Conservation (phyloP, 163 green algal genomes). For the Trebouxiophyceae sp. region DNA sequence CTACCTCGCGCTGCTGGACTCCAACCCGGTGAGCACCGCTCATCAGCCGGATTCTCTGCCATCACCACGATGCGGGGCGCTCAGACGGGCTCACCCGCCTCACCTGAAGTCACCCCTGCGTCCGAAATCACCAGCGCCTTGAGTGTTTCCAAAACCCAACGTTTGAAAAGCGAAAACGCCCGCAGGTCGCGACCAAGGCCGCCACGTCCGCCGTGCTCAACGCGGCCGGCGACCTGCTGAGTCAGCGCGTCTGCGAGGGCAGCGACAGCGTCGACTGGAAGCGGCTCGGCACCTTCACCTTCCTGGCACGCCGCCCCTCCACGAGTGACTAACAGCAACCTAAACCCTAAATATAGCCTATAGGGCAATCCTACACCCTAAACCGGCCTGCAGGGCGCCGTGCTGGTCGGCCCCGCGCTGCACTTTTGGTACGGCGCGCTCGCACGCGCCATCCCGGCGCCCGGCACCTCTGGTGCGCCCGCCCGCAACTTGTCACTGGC, state of each 20-base stretch:
- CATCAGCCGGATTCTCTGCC: neutral
- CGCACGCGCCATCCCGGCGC: slow-evolving; percentile 31
- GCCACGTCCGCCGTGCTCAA: slow-evolving; percentile 69
- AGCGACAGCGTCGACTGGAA: slow-evolving; percentile 44
- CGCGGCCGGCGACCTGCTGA: slow-evolving; percentile 59
- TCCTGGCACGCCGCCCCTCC: slow-evolving; percentile 29
- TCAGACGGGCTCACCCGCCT: neutral
- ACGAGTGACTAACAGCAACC: neutral
- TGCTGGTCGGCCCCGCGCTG: slow-evolving; percentile 67
- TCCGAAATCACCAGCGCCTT: neutral
- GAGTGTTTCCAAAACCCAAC: neutral
- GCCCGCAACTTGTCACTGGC: neutral
- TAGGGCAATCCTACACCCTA: too few species aligned
- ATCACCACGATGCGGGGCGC: neutral
- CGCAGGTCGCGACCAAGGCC: slow-evolving; percentile 48
- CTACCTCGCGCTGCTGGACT: slow-evolving; percentile 42
- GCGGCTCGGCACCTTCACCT: slow-evolving; percentile 61
- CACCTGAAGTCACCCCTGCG: neutral
- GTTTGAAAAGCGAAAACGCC: neutral
- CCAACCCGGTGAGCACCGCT: slow-evolving; percentile 19
- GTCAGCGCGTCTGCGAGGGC: slow-evolving; percentile 62
- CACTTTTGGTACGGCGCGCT: slow-evolving; percentile 75
- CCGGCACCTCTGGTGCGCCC: slow-evolving; percentile 25
- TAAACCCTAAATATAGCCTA: neutral
- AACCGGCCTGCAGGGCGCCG: slow-evolving; percentile 43